These are phyloP conservation scores for Cenchrus purpureus DNA, from an alignment of 176 grass and related monocot species.

Conservation along the genomic window DNA sequence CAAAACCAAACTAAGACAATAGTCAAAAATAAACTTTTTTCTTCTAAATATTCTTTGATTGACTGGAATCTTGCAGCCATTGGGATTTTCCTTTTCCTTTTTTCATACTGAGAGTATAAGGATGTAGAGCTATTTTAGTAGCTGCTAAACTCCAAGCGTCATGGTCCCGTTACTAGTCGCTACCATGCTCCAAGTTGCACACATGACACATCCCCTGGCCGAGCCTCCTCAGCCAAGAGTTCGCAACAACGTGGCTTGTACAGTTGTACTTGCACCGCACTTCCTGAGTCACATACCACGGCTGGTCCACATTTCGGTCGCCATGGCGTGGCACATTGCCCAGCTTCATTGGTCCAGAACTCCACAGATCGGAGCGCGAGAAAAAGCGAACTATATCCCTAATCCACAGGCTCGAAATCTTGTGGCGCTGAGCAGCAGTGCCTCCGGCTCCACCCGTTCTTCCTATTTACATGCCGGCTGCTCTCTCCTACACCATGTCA, in stretches of 20 bases:
- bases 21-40: too few relatives aligned
- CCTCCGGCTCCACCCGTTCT: slow-evolving; percentile 2
- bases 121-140: not conserved
- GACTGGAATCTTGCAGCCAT: too few relatives aligned
- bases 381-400: slow-evolving; percentile 44
- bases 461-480: not conserved
- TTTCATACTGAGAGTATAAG: too few relatives aligned
- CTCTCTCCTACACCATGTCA: not conserved
- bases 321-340: not conserved
- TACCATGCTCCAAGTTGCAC: slow-evolving; percentile 8
- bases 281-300: slow-evolving; percentile 31
- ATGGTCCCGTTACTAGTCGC: not conserved
- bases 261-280: not conserved
- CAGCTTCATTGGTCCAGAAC: not conserved
- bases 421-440: slow-evolving; percentile 43
- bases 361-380: slow-evolving; percentile 16
- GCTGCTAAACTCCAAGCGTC: not conserved
- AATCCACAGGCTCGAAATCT: slow-evolving; percentile 42
- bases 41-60: too few relatives aligned
- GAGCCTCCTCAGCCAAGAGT: slow-evolving; percentile 6
- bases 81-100: too few relatives aligned
- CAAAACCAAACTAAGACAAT: too few relatives aligned
- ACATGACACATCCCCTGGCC: not conserved
- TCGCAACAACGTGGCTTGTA: not conserved
- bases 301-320: not conserved